These are phyloP conservation scores for Fistulinella staudtii DNA, from an alignment of 1,284 basidiomycete genomes.

Conservation along the genomic window DNA sequence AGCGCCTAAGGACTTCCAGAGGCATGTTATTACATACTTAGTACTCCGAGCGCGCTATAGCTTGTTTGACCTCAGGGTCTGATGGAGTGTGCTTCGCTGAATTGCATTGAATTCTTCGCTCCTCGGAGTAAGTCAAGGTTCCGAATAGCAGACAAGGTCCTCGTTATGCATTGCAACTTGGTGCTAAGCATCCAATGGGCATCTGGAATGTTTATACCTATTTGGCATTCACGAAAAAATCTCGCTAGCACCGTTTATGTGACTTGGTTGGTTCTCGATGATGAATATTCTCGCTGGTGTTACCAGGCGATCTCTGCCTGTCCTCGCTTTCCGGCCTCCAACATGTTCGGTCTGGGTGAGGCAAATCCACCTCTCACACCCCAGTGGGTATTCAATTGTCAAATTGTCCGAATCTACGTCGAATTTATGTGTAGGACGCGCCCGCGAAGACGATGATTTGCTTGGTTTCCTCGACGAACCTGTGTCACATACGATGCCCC, in stretches of 20 bases:
- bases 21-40: not conserved
- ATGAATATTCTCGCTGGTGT: slow-evolving; percentile 9
- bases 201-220: slow-evolving; percentile 13
- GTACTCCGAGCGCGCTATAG: too few relatives aligned
- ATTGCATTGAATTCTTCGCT: too few relatives aligned
- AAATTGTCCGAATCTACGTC: not conserved
- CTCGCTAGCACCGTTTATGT: not conserved
- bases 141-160: too few relatives aligned
- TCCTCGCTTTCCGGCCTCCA: slow-evolving; percentile 2
- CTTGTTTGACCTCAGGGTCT: not conserved
- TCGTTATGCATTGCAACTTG: too few relatives aligned
- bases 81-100: too few relatives aligned
- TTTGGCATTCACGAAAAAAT: slow-evolving; percentile 12
- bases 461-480: slow-evolving; percentile 6
- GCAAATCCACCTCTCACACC: slow-evolving; percentile 18
- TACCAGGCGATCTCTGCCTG: slow-evolving; percentile 10
- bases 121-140: too few relatives aligned
- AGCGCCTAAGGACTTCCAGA: not conserved
- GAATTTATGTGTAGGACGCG: slow-evolving; percentile 14
- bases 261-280: slow-evolving; percentile 9
- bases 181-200: not conserved
- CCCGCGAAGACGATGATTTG: slow-evolving; percentile 6
- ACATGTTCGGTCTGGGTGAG: slow-evolving; percentile 6
- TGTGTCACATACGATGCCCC: not conserved
- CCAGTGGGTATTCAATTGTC: slow-evolving; percentile 15